Evolutionary conservation across 345 rosid species (phyloP).

Genomic region (Nasturtium officinale): DNA sequence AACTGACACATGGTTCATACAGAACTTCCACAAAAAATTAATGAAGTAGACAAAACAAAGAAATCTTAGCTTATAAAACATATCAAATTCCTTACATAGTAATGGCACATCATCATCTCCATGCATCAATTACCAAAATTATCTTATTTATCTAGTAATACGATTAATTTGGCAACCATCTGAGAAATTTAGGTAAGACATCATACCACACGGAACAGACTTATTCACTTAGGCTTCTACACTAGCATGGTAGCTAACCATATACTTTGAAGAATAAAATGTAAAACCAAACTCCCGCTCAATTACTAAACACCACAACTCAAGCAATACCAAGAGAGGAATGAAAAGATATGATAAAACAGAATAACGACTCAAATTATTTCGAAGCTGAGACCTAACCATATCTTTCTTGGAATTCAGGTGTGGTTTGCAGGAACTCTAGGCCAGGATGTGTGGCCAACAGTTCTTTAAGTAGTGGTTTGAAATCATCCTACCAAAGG

Average conservation of each 20-base stretch:
- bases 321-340: not conserved
- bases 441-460: conserved; percentile 96
- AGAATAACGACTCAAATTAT: not conserved
- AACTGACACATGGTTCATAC: not conserved
- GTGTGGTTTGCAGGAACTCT: conserved; percentile 93
- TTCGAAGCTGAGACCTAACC: conserved; percentile 54
- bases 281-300: not conserved
- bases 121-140: not conserved
- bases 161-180: not conserved
- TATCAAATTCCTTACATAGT: not conserved
- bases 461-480: conserved; percentile 81
- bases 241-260: not conserved
- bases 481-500: conserved; percentile 78
- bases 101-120: not conserved
- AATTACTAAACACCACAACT: not conserved
- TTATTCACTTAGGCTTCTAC: not conserved
- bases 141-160: not conserved
- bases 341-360: not conserved
- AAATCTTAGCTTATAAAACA: not conserved
- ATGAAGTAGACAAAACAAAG: not conserved
- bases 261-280: not conserved
- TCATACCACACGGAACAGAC: not conserved
- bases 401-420: conserved; percentile 99
- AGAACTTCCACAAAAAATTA: not conserved
- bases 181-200: not conserved